Base-by-base conservation (phyloP, 108 stramenopile species). In the Cyclostephanos tholiformis region DNA sequence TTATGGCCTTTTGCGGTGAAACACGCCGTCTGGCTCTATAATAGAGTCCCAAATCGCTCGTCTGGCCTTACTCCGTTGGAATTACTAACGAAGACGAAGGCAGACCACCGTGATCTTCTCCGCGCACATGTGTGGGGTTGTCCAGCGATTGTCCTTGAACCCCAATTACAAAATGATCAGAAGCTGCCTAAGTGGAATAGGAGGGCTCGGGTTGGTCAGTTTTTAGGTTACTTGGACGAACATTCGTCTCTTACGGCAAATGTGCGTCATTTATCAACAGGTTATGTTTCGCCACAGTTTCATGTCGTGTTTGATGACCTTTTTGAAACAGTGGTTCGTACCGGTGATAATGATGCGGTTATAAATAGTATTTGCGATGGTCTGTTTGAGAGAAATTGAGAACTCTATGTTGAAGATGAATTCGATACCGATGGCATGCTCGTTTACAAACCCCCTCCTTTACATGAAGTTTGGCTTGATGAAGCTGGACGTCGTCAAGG, bases 91-190 rank as follows among this genome's bases (percentile, higher is more conserved):
- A 61, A 44, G 19, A 3, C 25, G 9, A 65, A 67, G 32, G 55
- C 69, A 7, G 65, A 77, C 29, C 65, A 71, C 22, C 25, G 53
- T 14, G 76, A 75, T 22, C 62, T 84, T 0, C n/a, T 41, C 32
- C 58, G 66, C 16, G 32, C 44, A 1, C 67, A 76, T 63, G 68
- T 69, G 27, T 76, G 75, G 75, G 75, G 75, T 1, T 76, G 75
- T 52, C 78, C n/a, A n/a, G n/a, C n/a, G n/a, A n/a, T n/a, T n/a
- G n/a, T n/a, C n/a, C n/a, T n/a, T n/a, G n/a, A n/a, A n/a, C n/a
- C n/a, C n/a, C n/a, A n/a, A n/a, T n/a, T n/a, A n/a, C n/a, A n/a
- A n/a, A n/a, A n/a, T n/a, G n/a, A n/a, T n/a, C n/a, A n/a, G n/a
- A n/a, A n/a, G n/a, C n/a, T n/a, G n/a, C n/a, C n/a, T n/a, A n/a